These are phyloP conservation scores for Cercophora sp. DNA, from an alignment of 495 filamentous ascomycete genomes.

Conservation along the genomic window DNA sequence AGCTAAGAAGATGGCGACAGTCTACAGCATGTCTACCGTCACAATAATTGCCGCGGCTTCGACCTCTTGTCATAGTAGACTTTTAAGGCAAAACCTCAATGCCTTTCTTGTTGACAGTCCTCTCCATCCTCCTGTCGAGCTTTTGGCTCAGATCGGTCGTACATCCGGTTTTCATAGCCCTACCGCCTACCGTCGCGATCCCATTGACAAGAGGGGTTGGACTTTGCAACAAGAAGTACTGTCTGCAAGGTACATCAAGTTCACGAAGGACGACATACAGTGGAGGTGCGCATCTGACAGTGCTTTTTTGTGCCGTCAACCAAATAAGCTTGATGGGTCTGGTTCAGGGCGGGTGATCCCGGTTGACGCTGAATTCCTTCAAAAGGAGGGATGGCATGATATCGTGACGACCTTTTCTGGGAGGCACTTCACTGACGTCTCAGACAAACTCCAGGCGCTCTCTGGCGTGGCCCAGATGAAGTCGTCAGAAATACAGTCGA, in stretches of 20 bases:
- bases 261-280: not conserved
- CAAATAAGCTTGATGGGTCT: too few species aligned
- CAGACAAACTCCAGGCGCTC: not conserved
- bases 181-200: not conserved
- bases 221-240: constrained; percentile 7
- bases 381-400: not conserved
- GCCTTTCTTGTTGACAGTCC: not conserved
- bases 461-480: not conserved
- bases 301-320: not conserved
- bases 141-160: not conserved
- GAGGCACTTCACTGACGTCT: not conserved
- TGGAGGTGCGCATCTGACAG: constrained; percentile 6
- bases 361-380: not conserved
- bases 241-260: constrained; percentile 1
- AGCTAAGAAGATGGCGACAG: constrained; percentile 14
- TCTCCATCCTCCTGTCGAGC: not conserved
- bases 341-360: not conserved
- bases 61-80: constrained; percentile 11
- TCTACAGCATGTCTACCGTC: constrained; percentile 15
- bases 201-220: constrained; percentile 5
- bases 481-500: not conserved
- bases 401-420: not conserved
- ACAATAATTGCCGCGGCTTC: constrained; percentile 15
- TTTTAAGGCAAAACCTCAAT: not conserved
- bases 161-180: not conserved